A percentile compares a stretch with the other conserved stretches of the same genome.
Evolutionary conservation across 2,329 filamentous ascomycete genomes (phyloP).

Genomic region (Blastomyces parvus): DNA sequence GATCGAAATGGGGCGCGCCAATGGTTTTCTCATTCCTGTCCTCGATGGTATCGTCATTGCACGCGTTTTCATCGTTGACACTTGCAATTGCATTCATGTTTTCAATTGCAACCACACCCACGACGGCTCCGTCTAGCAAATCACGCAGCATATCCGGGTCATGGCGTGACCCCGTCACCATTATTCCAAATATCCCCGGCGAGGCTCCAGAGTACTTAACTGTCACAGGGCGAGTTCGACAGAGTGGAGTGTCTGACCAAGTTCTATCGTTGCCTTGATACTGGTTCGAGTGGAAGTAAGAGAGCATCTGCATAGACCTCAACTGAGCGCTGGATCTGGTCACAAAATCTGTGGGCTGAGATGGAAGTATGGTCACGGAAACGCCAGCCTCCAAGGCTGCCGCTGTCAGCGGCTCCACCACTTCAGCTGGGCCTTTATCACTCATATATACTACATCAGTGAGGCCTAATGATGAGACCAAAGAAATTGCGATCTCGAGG

Average conservation of each 20-base stretch:
- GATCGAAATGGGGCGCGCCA: constrained; percentile 5
- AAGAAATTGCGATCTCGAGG: constrained; percentile 39
- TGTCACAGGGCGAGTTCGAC: constrained; percentile 38
- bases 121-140: constrained; percentile 45
- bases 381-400: constrained; percentile 28
- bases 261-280: constrained; percentile 22
- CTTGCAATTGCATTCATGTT: constrained; percentile 26
- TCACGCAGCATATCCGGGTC: constrained; percentile 40
- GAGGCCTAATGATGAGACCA: constrained; percentile 39
- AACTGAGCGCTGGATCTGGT: constrained; percentile 43
- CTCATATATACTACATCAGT: constrained; percentile 48
- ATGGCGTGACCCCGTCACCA: constrained; percentile 43
- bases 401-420: constrained; percentile 33
- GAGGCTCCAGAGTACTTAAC: constrained; percentile 41
- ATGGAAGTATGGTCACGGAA: constrained; percentile 39
- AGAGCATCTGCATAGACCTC: constrained; percentile 50
- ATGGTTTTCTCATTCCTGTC: background rate
- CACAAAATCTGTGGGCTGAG: constrained; percentile 36
- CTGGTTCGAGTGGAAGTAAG: constrained; percentile 47
- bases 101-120: constrained; percentile 45
- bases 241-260: constrained; percentile 42
- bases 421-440: constrained; percentile 38
- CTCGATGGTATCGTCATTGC: background rate
- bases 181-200: constrained; percentile 42
- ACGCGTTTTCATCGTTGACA: constrained; percentile 7